Evolutionary conservation across 2,329 filamentous ascomycete genomes (phyloP).

Genomic region (Aspergillus flavus): DNA sequence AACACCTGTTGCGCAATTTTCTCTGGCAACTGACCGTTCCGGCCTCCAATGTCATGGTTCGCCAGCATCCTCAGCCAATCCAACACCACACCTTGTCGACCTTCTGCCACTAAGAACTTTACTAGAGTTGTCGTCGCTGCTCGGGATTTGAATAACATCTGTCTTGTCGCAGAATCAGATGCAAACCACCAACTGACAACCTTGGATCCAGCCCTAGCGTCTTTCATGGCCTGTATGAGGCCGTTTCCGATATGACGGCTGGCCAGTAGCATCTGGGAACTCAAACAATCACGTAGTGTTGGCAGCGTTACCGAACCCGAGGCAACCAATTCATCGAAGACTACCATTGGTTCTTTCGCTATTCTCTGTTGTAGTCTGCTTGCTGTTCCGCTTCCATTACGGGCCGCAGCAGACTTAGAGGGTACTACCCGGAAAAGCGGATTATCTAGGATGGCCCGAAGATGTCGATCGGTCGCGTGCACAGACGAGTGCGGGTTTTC

Average conservation of each 20-base stretch:
- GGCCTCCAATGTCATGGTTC: slow-evolving; percentile 29
- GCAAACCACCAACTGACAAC: slow-evolving; percentile 45
- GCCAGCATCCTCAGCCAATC: slow-evolving; percentile 39
- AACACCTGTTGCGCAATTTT: slow-evolving; percentile 25
- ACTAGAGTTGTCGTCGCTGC: slow-evolving; percentile 28
- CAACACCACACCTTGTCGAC: slow-evolving; percentile 35
- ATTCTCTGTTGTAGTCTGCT: slow-evolving; percentile 22
- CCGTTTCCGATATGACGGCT: slow-evolving; percentile 23
- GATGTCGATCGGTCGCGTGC: slow-evolving; percentile 41
- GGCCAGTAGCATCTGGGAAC: slow-evolving; percentile 35
- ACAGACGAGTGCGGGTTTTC: slow-evolving; percentile 30
- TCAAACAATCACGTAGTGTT: slow-evolving; percentile 33
- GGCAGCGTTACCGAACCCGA: slow-evolving; percentile 36
- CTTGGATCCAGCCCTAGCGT: slow-evolving; percentile 36
- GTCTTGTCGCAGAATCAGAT: slow-evolving; percentile 34
- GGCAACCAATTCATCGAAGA: slow-evolving; percentile 43
- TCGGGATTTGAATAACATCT: slow-evolving; percentile 34
- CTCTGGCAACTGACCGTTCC: slow-evolving; percentile 27
- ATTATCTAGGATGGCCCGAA: slow-evolving; percentile 43
- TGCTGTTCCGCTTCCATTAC: slow-evolving; percentile 15
- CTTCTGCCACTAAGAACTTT: slow-evolving; percentile 45
- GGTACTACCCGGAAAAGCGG: slow-evolving; percentile 46
- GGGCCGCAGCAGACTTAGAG: slow-evolving; percentile 20
- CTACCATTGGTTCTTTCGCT: slow-evolving; percentile 36
- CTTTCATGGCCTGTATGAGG: slow-evolving; percentile 33